phyloP scores from a whole-genome alignment of 1,284 basidiomycete genomes.

The Cutaneotrichosporon sp. region DNA sequence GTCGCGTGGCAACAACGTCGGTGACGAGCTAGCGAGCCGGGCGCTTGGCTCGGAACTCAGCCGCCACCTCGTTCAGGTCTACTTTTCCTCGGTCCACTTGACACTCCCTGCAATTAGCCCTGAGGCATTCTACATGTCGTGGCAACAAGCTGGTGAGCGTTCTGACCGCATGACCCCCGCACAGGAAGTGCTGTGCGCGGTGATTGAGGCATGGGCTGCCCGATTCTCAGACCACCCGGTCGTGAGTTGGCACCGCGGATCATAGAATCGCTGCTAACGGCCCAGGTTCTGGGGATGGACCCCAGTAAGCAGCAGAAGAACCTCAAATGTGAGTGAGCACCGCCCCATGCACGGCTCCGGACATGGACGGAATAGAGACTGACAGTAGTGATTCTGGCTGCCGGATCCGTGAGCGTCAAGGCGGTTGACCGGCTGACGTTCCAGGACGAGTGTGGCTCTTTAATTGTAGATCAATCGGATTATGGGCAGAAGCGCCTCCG shows the following conservation, averaged over 20 bases:
- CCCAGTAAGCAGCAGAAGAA: conserved; percentile 13
- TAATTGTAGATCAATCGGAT: conserved; percentile 27
- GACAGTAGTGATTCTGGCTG: conserved; percentile 30
- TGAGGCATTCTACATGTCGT: conserved; percentile 41
- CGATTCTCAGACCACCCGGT: conserved; percentile 45
- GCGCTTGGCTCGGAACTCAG: conserved; percentile 36
- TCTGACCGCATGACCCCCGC: conserved; percentile 38
- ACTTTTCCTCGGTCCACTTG: conserved; percentile 41
- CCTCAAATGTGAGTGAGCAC: conserved; percentile 10
- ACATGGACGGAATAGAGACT: background rate
- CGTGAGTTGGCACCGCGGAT: conserved; percentile 25
- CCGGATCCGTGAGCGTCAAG: conserved; percentile 27
- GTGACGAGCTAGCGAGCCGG: conserved; percentile 37
- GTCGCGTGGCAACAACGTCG: conserved; percentile 31
- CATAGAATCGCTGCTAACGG: background rate
- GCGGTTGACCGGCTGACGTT: background rate
- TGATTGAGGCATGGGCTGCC: conserved; percentile 47
- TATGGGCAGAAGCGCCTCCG: conserved; percentile 35
- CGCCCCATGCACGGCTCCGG: background rate
- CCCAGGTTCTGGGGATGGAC: conserved; percentile 32
- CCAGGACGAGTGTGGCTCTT: conserved; percentile 4
- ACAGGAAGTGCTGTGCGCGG: conserved; percentile 41
- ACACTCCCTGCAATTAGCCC: conserved; percentile 42
- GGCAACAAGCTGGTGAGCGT: conserved; percentile 37
- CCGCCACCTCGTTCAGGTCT: conserved; percentile 37